Percentiles rank a stretch among this genome's conserved stretches.
These are phyloP conservation scores for Paulownia fortunei DNA, from an alignment of 257 asterid species.

Conservation along the genomic window DNA sequence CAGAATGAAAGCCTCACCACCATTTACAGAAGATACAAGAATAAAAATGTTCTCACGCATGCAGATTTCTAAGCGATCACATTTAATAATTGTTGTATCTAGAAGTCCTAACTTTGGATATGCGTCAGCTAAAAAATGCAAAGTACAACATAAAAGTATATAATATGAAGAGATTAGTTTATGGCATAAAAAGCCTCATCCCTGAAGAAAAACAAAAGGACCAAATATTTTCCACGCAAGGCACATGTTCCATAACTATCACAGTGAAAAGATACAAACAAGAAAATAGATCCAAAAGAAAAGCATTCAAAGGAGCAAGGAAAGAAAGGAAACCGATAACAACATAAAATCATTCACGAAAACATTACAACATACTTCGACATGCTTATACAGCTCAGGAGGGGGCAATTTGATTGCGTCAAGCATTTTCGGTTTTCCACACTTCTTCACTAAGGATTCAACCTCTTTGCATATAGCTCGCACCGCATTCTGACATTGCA, in stretches of 20 bases:
- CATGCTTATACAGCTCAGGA: slow-evolving; percentile 82
- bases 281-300: slow-evolving; percentile 11
- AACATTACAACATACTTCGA: slow-evolving; percentile 70
- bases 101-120: slow-evolving; percentile 8
- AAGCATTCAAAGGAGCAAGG: not conserved
- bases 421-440: slow-evolving; percentile 92
- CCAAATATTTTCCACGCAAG: slow-evolving; percentile 2
- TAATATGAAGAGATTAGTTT: not conserved
- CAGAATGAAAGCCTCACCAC: slow-evolving; percentile 17
- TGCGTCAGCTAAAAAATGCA: not conserved
- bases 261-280: slow-evolving; percentile 5
- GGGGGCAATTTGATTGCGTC: slow-evolving; percentile 96
- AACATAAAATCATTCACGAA: slow-evolving; percentile 11
- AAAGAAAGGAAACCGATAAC: slow-evolving; percentile 4
- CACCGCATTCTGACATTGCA: slow-evolving; percentile 80
- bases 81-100: not conserved
- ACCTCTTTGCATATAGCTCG: slow-evolving; percentile 75
- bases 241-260: slow-evolving; percentile 11
- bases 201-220: slow-evolving; percentile 2
- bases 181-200: slow-evolving; percentile 2
- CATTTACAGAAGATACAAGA: slow-evolving; percentile 11
- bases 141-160: not conserved
- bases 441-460: slow-evolving; percentile 77
- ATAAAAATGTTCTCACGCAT: not conserved
- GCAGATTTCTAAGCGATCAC: not conserved